Evolutionary conservation across 2,329 filamentous ascomycete species (phyloP), one percentile per base, ranked within the genome.

Genomic region (Cadophora sp.): DNA sequence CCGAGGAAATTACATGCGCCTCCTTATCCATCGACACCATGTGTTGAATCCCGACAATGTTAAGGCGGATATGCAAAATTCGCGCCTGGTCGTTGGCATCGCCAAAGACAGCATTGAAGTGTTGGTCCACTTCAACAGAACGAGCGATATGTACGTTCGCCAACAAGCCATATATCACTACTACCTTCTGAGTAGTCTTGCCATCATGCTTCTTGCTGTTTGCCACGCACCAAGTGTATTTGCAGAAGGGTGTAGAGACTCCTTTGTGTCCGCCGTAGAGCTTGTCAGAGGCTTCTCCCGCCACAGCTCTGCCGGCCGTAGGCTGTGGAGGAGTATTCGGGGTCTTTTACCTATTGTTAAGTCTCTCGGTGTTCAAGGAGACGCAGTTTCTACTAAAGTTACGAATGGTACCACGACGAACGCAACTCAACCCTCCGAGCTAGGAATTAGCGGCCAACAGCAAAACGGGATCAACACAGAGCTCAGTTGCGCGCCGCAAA

Each of bases 11-110:
- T 50, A 50, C 20, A 24, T 50, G 9, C 47, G 47, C 14, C 47
- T 50, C 20, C 22, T 50, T 7, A 50, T 50, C 20, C 47, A 50
- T 50, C 47, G 47, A 50, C 47, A 50, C 14, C 47, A 50, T 27
- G 47, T 50, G 11, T 22, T 50, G 9, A 50, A 50, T 50, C 47
- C 47, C 22, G 47, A 50, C 9, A 50, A 27, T 9, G 22, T 50
- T 2, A 50, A 27, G 7, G 47, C 47, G 22, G 47, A 50, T 27
- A 50, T 27, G 47, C 47, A 50, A 20, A 50, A 22, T 50, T 20
- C 47, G 22, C 47, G 20, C n/a, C 47, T 24, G 27, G 22, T 50
- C 22, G 47, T 50, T 13, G 47, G 27, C 27, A 50, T 50, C 14
- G 47, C 47, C n/a, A 24, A 27, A 27, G 47, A 50, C 20, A 50